Percentiles rank a stretch among this genome's conserved stretches.
Conservation (phyloP, 768 basidiomycete genomes). For the Lentinula sp. region DNA sequence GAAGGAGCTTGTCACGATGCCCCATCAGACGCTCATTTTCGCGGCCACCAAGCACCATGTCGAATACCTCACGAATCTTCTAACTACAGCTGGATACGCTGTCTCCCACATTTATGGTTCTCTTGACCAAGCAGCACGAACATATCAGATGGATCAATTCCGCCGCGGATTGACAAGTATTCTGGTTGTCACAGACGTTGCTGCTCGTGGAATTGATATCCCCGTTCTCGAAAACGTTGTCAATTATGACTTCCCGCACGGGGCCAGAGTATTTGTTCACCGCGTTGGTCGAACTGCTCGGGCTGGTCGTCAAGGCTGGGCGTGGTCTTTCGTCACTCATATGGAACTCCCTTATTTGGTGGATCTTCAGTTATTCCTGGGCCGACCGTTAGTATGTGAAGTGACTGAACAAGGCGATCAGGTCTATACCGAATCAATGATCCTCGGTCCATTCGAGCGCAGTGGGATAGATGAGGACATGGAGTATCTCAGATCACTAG, state of each 20-base stretch:
- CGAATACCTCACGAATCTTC: slow-evolving; percentile 80
- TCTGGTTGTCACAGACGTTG: slow-evolving; percentile 96
- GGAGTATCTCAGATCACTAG: slow-evolving; percentile 68
- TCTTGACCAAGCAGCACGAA: slow-evolving; percentile 86
- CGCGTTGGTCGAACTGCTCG: slow-evolving; percentile 96
- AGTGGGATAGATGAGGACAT: slow-evolving; percentile 77
- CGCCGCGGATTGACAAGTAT: slow-evolving; percentile 73
- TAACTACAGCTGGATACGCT: slow-evolving; percentile 77
- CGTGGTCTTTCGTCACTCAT: slow-evolving; percentile 89
- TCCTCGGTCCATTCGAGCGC: slow-evolving; percentile 80
- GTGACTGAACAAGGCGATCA: slow-evolving; percentile 46
- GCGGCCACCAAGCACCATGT: slow-evolving; percentile 98
- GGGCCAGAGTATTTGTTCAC: slow-evolving; percentile 90
- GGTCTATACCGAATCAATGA: slow-evolving; percentile 62
- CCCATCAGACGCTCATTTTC: slow-evolving; percentile 92
- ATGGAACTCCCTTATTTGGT: slow-evolving; percentile 84
- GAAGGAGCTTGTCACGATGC: slow-evolving; percentile 47
- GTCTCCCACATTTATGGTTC: slow-evolving; percentile 95
- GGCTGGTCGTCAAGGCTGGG: slow-evolving; percentile 92
- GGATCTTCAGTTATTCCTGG: slow-evolving; percentile 91
- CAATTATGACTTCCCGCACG: slow-evolving; percentile 97
- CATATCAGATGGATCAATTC: slow-evolving; percentile 87
- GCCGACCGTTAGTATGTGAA: slow-evolving; percentile 62
- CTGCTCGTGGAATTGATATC: slow-evolving; percentile 97
- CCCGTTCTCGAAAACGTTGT: slow-evolving; percentile 94